Evolutionary conservation across 257 asterid genomes (phyloP), one percentile per base, ranked within the genome.

Genomic region (Fraxinus pennsylvanica): DNA sequence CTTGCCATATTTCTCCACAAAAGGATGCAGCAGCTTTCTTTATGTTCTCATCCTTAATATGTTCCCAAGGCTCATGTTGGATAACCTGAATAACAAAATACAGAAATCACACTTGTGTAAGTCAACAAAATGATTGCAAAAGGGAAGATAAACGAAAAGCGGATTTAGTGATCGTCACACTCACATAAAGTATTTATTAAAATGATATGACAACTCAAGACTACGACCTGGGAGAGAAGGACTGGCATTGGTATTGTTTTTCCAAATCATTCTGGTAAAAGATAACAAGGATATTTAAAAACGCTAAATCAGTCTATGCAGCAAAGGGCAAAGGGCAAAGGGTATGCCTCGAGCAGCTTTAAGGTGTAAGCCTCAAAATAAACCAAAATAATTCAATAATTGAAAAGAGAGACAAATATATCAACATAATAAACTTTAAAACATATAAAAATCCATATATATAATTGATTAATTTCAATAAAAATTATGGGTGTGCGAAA

Each of bases 1-100:
- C 97, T 92, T 95, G 99, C 92, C 96, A 95, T 85, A 87, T 93
- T 86, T 93, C 97, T 33, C 98, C 99, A 82, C 82, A 81, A 87
- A 95, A 90, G 74, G 98, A 86, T 66, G 92, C 89, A 27, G 97
- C 94, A 61, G 88, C 86, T 88, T 95, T 95, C 89, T 88, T 89
- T 86, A 95, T 84, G 82, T 90, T 90, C 8, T 82, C 93, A 43
- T 93, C 90, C 88, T 90, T 95, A 84, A 95, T 85, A 82, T 93
- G 97, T 78, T 95, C 99, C 99, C 99, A 95, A 10, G 99, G 88
- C 81, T 93, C 99, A 65, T 97, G 85, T 81, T 88, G 97, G 82
- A 95, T 90, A 22, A 95, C 92, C 99, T 95, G 75, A 67, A 84
- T 74, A 66, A 61, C 19, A 65, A 79, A 68, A 72, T 32, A 41